Evolutionary conservation across 2,329 filamentous ascomycete genomes (phyloP).

Genomic region (Ophiostoma australiae): DNA sequence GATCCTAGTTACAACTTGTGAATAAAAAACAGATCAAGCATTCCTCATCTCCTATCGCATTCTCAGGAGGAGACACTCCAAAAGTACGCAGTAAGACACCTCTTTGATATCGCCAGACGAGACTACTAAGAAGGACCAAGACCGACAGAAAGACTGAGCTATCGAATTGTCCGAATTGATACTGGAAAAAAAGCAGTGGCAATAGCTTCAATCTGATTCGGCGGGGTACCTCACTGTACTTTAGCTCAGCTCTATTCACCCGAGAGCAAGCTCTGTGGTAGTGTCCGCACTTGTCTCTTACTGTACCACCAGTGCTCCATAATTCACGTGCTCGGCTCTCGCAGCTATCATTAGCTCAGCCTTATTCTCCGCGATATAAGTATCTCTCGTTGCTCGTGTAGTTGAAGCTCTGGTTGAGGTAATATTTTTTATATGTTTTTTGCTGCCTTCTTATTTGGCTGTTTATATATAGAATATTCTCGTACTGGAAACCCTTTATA

Average conservation of each 20-base stretch:
- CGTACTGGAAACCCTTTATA: too few relatives aligned
- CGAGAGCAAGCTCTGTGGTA: neutral
- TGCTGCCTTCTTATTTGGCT: too few relatives aligned
- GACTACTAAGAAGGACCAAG: neutral
- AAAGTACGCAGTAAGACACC: neutral
- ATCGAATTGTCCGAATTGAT: neutral
- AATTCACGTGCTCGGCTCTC: neutral
- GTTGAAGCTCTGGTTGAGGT: too few relatives aligned
- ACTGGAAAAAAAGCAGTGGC: conserved; percentile 15
- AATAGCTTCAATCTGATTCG: conserved; percentile 21
- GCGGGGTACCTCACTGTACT: conserved; percentile 7
- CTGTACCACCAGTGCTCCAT: conserved; percentile 5
- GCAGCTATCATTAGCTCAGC: neutral
- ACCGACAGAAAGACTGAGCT: neutral
- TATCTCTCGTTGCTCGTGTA: too few relatives aligned
- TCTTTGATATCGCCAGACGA: neutral
- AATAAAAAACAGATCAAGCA: neutral
- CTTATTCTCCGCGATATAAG: neutral
- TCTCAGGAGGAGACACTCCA: neutral
- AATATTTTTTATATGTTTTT: too few relatives aligned
- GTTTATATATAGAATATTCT: too few relatives aligned
- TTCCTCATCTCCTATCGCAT: neutral
- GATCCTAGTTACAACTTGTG: neutral
- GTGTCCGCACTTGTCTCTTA: neutral
- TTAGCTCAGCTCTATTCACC: neutral